Evolutionary conservation across 2,329 filamentous ascomycete species (phyloP).

Genomic region (Epichloe hybrida): DNA sequence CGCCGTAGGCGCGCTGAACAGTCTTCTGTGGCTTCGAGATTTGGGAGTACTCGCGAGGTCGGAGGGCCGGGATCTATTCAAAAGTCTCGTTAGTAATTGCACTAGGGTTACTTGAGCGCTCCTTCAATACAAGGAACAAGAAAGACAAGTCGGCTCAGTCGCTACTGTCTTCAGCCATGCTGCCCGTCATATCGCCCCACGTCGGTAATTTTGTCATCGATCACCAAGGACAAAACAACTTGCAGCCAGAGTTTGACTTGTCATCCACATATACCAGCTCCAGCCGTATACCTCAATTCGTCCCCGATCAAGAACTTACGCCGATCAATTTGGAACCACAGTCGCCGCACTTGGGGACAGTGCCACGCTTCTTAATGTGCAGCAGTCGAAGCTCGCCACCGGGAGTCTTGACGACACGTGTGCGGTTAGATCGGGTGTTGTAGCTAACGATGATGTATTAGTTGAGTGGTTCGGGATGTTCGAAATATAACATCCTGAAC

Average conservation of each 20-base stretch:
- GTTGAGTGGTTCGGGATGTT: not conserved
- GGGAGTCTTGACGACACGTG: conserved; percentile 89
- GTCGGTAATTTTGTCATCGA: not conserved
- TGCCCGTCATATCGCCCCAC: not conserved
- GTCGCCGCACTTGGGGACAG: conserved; percentile 97
- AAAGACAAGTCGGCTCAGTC: not conserved
- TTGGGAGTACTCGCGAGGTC: conserved; percentile 92
- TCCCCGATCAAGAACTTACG: conserved; percentile 51
- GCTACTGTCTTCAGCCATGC: not conserved
- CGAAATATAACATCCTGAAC: not conserved
- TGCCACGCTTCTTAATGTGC: conserved; percentile 99
- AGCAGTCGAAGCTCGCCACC: conserved; percentile 91
- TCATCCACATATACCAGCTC: not conserved
- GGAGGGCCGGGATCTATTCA: conserved; percentile 79
- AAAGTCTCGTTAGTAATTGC: conserved; percentile 7
- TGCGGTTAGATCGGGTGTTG: conserved; percentile 97
- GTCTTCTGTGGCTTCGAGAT: conserved; percentile 99
- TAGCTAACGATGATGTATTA: conserved; percentile 43
- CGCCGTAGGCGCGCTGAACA: conserved; percentile 95
- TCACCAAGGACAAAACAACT: not conserved
- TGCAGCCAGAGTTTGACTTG: not conserved
- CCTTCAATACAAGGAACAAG: not conserved
- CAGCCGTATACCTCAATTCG: conserved; percentile 5
- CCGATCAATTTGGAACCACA: conserved; percentile 95
- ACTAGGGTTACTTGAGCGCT: not conserved